A percentile compares a stretch with the other conserved stretches of the same genome.
These are phyloP conservation scores for Cetraspora pellucida DNA, from an alignment of 192 early-diverging fungal genomes.

Conservation along the genomic window DNA sequence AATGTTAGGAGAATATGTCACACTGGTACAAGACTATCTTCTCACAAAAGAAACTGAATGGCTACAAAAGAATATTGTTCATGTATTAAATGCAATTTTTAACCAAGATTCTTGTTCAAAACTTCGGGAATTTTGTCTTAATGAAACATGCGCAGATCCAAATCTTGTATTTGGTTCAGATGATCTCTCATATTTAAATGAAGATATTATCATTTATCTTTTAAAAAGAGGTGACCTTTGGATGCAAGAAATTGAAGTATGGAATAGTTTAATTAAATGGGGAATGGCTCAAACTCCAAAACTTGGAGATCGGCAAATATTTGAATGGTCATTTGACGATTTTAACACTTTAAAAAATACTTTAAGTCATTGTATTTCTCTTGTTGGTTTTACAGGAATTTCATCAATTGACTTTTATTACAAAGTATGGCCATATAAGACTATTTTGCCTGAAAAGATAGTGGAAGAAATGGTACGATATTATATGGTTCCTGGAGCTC, in stretches of 20 bases:
- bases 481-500: neutral
- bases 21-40: conserved; percentile 14
- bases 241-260: neutral
- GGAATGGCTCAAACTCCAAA: neutral
- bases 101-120: conserved; percentile 1
- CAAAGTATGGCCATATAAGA: neutral
- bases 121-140: conserved; percentile 20
- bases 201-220: conserved; percentile 4
- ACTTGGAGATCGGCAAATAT: neutral
- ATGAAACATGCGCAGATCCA: neutral
- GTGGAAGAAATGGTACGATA: neutral
- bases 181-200: neutral
- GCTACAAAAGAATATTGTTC: conserved; percentile 21
- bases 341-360: neutral
- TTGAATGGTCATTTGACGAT: neutral
- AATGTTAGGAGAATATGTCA: neutral
- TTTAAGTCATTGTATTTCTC: neutral
- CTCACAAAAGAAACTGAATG: neutral
- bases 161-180: conserved; percentile 12
- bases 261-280: neutral
- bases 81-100: neutral
- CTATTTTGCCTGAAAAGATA: neutral
- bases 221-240: conserved; percentile 9
- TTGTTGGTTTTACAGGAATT: neutral
- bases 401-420: neutral